These are phyloP conservation scores for Neurospora sp. DNA, from an alignment of 495 filamentous ascomycete species.

Conservation along the genomic window DNA sequence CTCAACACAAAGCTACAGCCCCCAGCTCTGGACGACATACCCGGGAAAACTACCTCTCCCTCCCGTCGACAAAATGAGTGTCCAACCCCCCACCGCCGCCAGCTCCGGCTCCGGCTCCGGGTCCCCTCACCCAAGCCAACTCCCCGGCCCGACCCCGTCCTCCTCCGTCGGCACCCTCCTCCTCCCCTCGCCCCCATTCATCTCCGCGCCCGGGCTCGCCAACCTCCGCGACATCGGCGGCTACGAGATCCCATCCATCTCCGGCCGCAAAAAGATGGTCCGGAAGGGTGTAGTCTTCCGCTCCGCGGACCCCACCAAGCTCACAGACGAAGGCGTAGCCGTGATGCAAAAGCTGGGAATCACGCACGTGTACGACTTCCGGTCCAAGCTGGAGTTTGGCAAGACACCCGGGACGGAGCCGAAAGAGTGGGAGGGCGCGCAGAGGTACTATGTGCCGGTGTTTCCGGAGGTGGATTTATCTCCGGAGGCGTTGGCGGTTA, in stretches of 20 bases:
- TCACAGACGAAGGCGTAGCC: constrained; percentile 40
- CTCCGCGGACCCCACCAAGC: constrained; percentile 43
- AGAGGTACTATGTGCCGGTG: constrained; percentile 45
- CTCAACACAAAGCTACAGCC: no score
- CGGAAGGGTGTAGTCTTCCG: constrained; percentile 44
- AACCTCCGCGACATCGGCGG: constrained; percentile 55
- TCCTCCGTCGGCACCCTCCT: not conserved
- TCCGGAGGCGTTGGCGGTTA: constrained; percentile 39
- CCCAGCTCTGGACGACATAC: no score
- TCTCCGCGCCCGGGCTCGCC: constrained; percentile 37
- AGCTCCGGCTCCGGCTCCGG: not conserved
- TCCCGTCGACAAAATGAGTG: not conserved
- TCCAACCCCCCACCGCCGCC: not conserved
- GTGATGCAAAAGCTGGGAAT: constrained; percentile 46
- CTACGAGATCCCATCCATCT: constrained; percentile 26
- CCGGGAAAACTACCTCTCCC: no score
- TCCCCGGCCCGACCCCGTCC: not conserved
- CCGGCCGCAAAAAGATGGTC: constrained; percentile 23
- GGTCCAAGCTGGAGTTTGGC: constrained; percentile 15
- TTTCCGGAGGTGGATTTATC: constrained; percentile 48
- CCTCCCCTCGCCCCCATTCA: constrained; percentile 41
- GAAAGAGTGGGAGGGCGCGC: constrained; percentile 37
- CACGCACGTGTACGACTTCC: constrained; percentile 54
- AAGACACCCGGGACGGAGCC: not conserved
- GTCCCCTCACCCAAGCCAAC: not conserved